Percentiles rank a stretch among this genome's conserved stretches.
phyloP scores from a whole-genome alignment of 345 rosid species.

The Arabidopsis arenosa region DNA sequence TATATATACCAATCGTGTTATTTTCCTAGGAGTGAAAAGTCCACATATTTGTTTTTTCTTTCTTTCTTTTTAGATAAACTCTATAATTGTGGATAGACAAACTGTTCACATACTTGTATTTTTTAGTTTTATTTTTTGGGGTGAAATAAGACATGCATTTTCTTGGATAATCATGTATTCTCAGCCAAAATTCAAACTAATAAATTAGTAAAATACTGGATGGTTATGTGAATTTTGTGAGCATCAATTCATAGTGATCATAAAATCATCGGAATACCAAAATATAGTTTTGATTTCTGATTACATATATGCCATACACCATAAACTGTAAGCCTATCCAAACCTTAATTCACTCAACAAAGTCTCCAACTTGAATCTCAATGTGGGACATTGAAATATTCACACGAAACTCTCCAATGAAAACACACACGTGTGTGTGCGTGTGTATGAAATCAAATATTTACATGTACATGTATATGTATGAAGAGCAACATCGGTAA shows the following conservation, averaged over 20 bases:
- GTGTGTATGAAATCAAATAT: not conserved
- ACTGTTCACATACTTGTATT: not conserved
- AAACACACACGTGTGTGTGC: not conserved
- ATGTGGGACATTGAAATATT: not conserved
- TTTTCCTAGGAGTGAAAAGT: not conserved
- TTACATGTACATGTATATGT: constrained; percentile 21
- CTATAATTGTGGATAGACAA: not conserved
- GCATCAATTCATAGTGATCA: not conserved
- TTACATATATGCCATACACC: not conserved
- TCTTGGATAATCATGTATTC: not conserved
- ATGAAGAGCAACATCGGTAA: constrained; percentile 15
- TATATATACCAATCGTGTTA: constrained; percentile 5
- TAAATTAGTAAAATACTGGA: not conserved
- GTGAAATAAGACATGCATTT: constrained; percentile 2
- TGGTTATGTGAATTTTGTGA: not conserved
- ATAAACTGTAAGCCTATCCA: not conserved
- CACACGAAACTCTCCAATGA: not conserved
- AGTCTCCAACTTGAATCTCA: constrained; percentile 3
- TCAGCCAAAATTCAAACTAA: not conserved
- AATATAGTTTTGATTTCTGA: not conserved
- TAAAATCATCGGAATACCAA: not conserved
- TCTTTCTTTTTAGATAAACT: not conserved
- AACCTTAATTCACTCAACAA: constrained; percentile 16
- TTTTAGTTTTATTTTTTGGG: not conserved
- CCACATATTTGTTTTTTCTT: not conserved